A percentile compares a stretch with the other conserved stretches of the same genome.
phyloP scores from a whole-genome alignment of 345 rosid species.

The Gossypium bickii region DNA sequence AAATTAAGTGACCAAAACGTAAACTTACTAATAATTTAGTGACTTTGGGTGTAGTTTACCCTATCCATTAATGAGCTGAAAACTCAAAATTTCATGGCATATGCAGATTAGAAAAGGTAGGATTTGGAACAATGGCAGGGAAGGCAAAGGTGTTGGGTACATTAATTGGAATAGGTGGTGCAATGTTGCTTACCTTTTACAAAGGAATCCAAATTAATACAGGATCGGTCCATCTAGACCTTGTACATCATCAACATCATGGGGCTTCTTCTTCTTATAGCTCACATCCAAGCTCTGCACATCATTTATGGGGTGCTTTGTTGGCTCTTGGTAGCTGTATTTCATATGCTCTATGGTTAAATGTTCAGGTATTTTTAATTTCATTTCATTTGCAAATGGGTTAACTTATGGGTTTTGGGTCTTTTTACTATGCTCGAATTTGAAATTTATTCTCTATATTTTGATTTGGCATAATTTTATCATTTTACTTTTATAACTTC shows the following conservation, averaged over 20 bases:
- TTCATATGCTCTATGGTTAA: constrained; percentile 30
- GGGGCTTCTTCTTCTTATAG: constrained; percentile 4
- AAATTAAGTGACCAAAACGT: too few relatives aligned
- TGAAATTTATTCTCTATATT: too few relatives aligned
- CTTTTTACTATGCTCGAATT: too few relatives aligned
- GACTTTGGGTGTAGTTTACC: too few relatives aligned
- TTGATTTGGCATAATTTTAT: too few relatives aligned
- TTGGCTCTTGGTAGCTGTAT: constrained; percentile 26
- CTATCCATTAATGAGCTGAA: background rate
- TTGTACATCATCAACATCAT: constrained; percentile 7
- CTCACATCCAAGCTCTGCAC: constrained; percentile 2
- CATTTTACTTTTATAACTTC: too few relatives aligned
- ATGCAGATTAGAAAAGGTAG: constrained; percentile 41
- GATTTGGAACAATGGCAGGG: constrained; percentile 31
- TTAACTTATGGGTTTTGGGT: too few relatives aligned
- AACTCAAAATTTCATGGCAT: constrained; percentile 1
- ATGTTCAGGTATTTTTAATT: constrained; percentile 27
- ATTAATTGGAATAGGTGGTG: constrained; percentile 45
- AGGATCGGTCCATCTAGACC: constrained; percentile 26
- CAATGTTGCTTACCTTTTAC: constrained; percentile 56
- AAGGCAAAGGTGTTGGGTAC: constrained; percentile 54
- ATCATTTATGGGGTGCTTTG: constrained; percentile 27
- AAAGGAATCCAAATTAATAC: constrained; percentile 37
- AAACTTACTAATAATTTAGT: too few relatives aligned
- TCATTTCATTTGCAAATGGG: background rate